These are phyloP conservation scores for Exophiala mesophila DNA, from an alignment of 2,329 filamentous ascomycete genomes.

Conservation along the genomic window DNA sequence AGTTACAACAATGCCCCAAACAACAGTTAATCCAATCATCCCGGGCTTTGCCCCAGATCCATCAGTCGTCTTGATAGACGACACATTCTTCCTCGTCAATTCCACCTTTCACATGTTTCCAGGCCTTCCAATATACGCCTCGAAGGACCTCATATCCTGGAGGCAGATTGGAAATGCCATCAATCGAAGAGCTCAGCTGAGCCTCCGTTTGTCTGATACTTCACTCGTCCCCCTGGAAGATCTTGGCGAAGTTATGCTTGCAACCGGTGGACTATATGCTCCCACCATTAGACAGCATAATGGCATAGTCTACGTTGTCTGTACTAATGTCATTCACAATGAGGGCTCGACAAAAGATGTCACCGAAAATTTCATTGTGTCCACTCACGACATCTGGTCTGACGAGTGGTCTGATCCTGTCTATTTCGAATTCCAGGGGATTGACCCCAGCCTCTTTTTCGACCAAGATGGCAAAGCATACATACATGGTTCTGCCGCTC, in stretches of 20 bases:
- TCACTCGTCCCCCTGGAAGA: constrained; percentile 16
- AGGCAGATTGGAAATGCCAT: constrained; percentile 34
- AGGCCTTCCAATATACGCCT: constrained; percentile 57
- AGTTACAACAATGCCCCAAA: neutral
- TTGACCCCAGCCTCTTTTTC: constrained; percentile 48
- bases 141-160: constrained; percentile 43
- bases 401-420: constrained; percentile 42
- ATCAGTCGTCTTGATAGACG: constrained; percentile 47
- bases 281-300: constrained; percentile 43
- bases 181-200: constrained; percentile 32
- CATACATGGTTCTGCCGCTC: constrained; percentile 30
- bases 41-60: constrained; percentile 61
- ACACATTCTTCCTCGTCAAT: constrained; percentile 56
- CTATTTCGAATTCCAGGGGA: constrained; percentile 35
- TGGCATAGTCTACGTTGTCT: constrained; percentile 44
- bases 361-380: constrained; percentile 37
- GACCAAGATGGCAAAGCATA: constrained; percentile 39
- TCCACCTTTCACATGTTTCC: constrained; percentile 61
- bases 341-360: constrained; percentile 6
- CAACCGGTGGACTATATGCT: constrained; percentile 42
- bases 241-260: constrained; percentile 22
- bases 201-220: constrained; percentile 33
- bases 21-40: constrained; percentile 47
- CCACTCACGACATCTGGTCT: constrained; percentile 40
- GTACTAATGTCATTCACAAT: constrained; percentile 36